Conservation (phyloP, 192 early-diverging fungal species). For the Backusella australiensis region DNA sequence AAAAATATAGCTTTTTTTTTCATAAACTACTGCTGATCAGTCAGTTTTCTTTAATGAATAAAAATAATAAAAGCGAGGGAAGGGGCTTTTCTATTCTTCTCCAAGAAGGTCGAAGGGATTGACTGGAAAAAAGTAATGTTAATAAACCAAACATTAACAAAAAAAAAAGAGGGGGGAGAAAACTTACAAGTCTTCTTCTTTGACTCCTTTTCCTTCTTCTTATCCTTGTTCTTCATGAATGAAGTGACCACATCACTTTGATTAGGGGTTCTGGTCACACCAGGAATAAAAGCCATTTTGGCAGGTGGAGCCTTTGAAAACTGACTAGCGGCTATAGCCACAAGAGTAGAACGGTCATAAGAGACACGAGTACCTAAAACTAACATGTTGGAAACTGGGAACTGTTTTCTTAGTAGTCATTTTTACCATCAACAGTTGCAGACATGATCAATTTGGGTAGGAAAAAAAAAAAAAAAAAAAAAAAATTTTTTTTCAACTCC, state of each 20-base stretch:
- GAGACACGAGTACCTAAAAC: slow-evolving; percentile 55
- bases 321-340: slow-evolving; percentile 61
- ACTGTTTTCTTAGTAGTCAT: no score
- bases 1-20: background rate
- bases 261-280: slow-evolving; percentile 46
- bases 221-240: slow-evolving; percentile 24
- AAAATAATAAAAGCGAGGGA: background rate
- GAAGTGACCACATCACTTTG: slow-evolving; percentile 12
- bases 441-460: no score
- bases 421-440: no score
- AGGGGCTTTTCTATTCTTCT: background rate
- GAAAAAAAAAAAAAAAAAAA: no score
- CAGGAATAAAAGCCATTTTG: slow-evolving; percentile 57
- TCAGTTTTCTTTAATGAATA: background rate
- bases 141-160: background rate
- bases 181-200: slow-evolving; percentile 39
- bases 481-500: no score
- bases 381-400: no score
- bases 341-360: slow-evolving; percentile 60
- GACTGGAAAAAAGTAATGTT: background rate
- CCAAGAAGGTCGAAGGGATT: slow-evolving; percentile 7
- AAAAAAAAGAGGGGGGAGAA: background rate
- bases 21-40: background rate
- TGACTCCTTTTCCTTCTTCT: slow-evolving; percentile 27
- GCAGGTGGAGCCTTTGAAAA: slow-evolving; percentile 57